Conservation (phyloP, 164 flowering plant genomes). For the Chimonanthus salicifolius region DNA sequence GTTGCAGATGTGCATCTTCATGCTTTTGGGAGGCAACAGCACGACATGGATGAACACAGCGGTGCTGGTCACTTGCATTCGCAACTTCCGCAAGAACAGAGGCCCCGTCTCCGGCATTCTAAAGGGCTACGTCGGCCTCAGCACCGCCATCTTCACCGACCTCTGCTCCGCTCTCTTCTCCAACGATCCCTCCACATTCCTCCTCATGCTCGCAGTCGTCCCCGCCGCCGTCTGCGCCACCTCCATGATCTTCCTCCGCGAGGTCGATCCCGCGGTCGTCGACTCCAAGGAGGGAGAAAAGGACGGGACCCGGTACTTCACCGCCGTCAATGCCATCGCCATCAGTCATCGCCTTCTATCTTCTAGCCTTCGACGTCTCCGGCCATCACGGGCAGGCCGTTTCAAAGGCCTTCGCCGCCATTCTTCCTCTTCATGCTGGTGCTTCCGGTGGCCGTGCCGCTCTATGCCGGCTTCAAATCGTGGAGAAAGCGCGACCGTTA, state of each 20-base stretch:
- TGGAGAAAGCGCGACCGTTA: not conserved
- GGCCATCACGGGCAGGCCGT: conserved; percentile 28
- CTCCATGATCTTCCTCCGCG: conserved; percentile 65
- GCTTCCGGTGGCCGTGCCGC: conserved; percentile 43
- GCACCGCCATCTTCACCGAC: conserved; percentile 91
- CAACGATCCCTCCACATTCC: conserved; percentile 47
- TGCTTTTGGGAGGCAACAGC: conserved; percentile 90
- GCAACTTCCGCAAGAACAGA: conserved; percentile 72
- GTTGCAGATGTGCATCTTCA: conserved; percentile 65
- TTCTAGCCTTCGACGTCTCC: conserved; percentile 31
- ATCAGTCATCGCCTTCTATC: conserved; percentile 35
- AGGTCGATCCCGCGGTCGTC: conserved; percentile 14
- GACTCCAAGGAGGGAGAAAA: conserved; percentile 26
- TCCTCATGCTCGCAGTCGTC: conserved; percentile 58
- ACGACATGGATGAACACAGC: conserved; percentile 99
- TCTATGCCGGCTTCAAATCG: conserved; percentile 20
- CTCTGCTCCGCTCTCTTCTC: conserved; percentile 61
- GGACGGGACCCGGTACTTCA: conserved; percentile 22
- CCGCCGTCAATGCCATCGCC: conserved; percentile 28
- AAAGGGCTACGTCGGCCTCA: conserved; percentile 75
- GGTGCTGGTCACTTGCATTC: conserved; percentile 70
- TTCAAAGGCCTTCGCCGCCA: conserved; percentile 23
- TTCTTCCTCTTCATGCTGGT: conserved; percentile 31
- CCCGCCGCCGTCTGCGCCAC: conserved; percentile 58
- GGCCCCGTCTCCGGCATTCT: conserved; percentile 88